Evolutionary conservation across 2,329 filamentous ascomycete genomes (phyloP).

Genomic region (Epichloe gansuensis): DNA sequence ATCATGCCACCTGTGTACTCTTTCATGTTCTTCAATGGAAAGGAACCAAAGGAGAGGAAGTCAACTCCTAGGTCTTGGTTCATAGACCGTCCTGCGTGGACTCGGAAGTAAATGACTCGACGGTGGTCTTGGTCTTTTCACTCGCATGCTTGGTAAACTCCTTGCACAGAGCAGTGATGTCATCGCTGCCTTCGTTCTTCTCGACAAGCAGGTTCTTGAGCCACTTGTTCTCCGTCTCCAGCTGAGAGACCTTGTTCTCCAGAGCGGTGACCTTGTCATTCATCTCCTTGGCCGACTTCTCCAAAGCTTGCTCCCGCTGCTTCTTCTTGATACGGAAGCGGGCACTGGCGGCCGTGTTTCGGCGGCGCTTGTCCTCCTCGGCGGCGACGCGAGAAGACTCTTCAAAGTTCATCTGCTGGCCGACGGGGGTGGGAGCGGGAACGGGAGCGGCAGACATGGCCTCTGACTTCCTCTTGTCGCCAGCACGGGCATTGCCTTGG

Average conservation of each 20-base stretch:
- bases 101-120: slow-evolving; percentile 12
- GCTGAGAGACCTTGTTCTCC: slow-evolving; percentile 59
- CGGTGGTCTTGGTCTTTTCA: slow-evolving; percentile 17
- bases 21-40: not conserved
- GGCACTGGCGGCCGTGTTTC: slow-evolving; percentile 79
- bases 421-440: slow-evolving; percentile 6
- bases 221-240: slow-evolving; percentile 79
- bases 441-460: slow-evolving; percentile 19
- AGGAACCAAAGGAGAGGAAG: not conserved
- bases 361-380: slow-evolving; percentile 79
- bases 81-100: slow-evolving; percentile 13
- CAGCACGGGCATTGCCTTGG: slow-evolving; percentile 17
- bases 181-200: slow-evolving; percentile 56
- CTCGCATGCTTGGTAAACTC: slow-evolving; percentile 31
- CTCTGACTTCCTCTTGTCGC: slow-evolving; percentile 36
- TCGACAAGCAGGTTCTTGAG: slow-evolving; percentile 68
- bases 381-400: slow-evolving; percentile 61
- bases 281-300: slow-evolving; percentile 71
- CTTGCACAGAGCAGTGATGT: slow-evolving; percentile 37
- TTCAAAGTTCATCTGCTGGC: slow-evolving; percentile 45
- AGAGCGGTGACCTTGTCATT: slow-evolving; percentile 63
- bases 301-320: slow-evolving; percentile 77
- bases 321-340: slow-evolving; percentile 94
- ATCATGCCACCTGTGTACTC: not conserved
- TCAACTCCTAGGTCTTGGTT: not conserved